Evolutionary conservation across 116 monocot genomes (phyloP).

Genomic region (Phalaenopsis hybrid): DNA sequence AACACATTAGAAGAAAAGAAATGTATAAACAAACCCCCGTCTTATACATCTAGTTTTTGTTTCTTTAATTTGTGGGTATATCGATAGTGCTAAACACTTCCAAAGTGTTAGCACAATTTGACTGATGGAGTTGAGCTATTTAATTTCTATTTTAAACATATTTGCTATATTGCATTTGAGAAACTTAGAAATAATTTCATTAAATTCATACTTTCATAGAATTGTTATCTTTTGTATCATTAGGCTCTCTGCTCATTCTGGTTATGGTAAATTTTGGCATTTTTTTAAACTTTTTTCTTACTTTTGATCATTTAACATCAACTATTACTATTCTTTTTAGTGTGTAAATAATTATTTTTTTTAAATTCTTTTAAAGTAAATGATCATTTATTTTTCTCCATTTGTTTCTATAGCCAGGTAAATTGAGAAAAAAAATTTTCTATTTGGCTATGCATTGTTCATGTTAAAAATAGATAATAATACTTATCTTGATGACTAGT

Average conservation of each 20-base stretch:
- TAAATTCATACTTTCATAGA: background rate
- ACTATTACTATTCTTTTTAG: background rate
- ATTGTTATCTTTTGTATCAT: background rate
- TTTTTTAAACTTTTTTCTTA: background rate
- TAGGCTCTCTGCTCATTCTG: background rate
- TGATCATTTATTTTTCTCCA: background rate
- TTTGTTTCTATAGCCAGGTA: background rate
- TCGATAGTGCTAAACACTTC: background rate
- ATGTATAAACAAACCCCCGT: background rate
- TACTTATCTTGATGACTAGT: background rate
- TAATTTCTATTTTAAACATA: background rate
- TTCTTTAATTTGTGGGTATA: background rate
- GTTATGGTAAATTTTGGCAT: background rate
- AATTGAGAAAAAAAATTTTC: background rate
- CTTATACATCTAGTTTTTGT: background rate
- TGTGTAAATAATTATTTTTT: background rate
- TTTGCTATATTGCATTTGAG: background rate
- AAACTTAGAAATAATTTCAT: background rate
- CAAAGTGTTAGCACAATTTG: background rate
- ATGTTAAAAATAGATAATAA: background rate
- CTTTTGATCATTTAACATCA: no score
- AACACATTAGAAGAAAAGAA: background rate
- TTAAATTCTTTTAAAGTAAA: background rate
- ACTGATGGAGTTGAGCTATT: background rate
- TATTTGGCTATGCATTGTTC: background rate